Evolutionary conservation across 768 basidiomycete genomes (phyloP).

Genomic region (Daedalea quercina): DNA sequence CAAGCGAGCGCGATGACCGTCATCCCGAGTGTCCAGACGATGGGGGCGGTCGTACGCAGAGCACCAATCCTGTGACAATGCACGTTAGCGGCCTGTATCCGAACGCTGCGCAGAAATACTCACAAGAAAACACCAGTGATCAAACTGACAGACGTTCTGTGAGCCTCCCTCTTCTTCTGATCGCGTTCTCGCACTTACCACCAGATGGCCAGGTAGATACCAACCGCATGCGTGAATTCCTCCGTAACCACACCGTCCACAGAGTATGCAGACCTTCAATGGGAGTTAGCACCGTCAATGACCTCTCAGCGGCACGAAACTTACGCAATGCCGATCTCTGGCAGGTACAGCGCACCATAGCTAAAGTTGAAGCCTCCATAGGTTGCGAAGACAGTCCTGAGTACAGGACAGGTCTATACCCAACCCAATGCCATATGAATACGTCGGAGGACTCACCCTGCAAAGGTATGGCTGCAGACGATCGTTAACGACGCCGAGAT

Average conservation of each 20-base stretch:
- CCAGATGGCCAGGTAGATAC: constrained; percentile 5
- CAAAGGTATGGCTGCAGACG: not conserved
- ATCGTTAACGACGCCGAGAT: not conserved
- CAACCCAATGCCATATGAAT: not conserved
- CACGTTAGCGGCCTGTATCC: not conserved
- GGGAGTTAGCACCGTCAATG: not conserved
- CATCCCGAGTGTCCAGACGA: constrained; percentile 2
- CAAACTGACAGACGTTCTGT: not conserved
- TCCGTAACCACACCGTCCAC: constrained; percentile 1
- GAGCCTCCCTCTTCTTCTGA: too few relatives aligned
- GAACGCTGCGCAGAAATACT: not conserved
- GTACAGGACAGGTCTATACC: not conserved
- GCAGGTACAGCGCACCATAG: constrained; percentile 5
- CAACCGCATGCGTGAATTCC: constrained; percentile 2
- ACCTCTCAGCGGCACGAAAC: not conserved
- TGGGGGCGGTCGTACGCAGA: constrained; percentile 1
- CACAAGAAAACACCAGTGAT: constrained; percentile 4
- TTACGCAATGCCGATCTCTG: constrained; percentile 1
- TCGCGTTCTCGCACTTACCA: not conserved
- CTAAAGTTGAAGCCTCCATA: constrained; percentile 4
- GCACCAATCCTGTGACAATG: constrained; percentile 1
- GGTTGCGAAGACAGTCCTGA: constrained; percentile 3
- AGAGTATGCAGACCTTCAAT: not conserved
- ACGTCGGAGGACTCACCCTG: not conserved
- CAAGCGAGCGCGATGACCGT: constrained; percentile 1